Evolutionary conservation across 2,329 filamentous ascomycete genomes (phyloP).

Genomic region (Beauveria sp.): DNA sequence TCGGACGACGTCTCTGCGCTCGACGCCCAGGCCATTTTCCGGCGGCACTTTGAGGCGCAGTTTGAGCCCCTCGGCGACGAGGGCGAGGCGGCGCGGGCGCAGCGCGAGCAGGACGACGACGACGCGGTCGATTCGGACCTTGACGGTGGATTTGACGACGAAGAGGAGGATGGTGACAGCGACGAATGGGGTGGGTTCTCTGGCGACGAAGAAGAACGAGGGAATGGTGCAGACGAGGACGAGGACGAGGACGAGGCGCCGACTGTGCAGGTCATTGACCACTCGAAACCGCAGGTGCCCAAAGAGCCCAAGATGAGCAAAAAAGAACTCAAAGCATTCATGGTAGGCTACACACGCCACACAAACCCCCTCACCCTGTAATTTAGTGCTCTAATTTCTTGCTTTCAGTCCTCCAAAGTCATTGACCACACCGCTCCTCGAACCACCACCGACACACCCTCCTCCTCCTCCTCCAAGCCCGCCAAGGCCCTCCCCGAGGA

Average conservation of each 20-base stretch:
- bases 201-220: conserved; percentile 17
- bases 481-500: conserved; percentile 43
- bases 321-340: conserved; percentile 69
- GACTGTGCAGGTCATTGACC: conserved; percentile 54
- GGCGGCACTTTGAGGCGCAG: conserved; percentile 77
- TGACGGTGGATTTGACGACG: conserved; percentile 19
- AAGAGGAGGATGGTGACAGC: conserved; percentile 24
- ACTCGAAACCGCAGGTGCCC: conserved; percentile 37
- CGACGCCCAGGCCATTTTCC: conserved; percentile 67
- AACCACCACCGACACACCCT: conserved; percentile 16
- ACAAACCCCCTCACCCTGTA: neutral
- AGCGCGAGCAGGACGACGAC: conserved; percentile 22
- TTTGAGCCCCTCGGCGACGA: conserved; percentile 63
- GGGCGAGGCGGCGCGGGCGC: conserved; percentile 21
- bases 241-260: conserved; percentile 13
- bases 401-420: conserved; percentile 26
- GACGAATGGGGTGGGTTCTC: conserved; percentile 18
- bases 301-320: conserved; percentile 46
- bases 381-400: conserved; percentile 6
- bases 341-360: conserved; percentile 38
- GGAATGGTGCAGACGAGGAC: conserved; percentile 15
- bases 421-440: conserved; percentile 40
- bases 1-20: conserved; percentile 27
- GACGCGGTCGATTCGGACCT: conserved; percentile 23
- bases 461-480: conserved; percentile 18